phyloP scores from a whole-genome alignment of 352 stramenopile genomes.

The Globisporangium mamillatum region DNA sequence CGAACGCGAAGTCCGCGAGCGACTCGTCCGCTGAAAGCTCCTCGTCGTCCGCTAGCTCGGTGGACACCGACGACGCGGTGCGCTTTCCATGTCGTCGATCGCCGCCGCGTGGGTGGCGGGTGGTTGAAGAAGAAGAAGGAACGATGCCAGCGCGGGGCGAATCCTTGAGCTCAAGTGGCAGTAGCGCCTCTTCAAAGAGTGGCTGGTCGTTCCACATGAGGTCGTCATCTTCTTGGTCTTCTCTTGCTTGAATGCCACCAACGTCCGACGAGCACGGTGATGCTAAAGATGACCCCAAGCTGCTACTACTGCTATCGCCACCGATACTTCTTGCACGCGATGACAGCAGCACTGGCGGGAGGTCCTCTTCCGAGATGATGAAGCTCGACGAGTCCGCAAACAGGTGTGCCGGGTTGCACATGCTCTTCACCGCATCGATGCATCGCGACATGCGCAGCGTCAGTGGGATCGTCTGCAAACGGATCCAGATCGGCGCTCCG shows the following conservation, averaged over 20 bases:
- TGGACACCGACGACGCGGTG: conserved; percentile 14
- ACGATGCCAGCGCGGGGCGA: background rate
- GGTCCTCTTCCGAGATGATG: conserved; percentile 65
- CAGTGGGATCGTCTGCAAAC: conserved; percentile 53
- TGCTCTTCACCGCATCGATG: conserved; percentile 64
- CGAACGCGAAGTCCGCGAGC: conserved; percentile 69
- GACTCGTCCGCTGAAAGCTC: conserved; percentile 34
- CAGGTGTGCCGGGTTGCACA: conserved; percentile 32
- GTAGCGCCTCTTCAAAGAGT: conserved; percentile 13
- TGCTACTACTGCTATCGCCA: conserved; percentile 4
- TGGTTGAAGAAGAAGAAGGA: background rate
- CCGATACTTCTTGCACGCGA: conserved; percentile 8
- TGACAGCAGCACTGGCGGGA: conserved; percentile 34
- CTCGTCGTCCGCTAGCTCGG: conserved; percentile 17
- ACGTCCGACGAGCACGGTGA: background rate
- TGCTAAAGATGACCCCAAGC: conserved; percentile 1
- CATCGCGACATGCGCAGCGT: conserved; percentile 76
- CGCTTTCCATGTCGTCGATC: conserved; percentile 10
- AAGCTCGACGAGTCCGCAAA: conserved; percentile 79
- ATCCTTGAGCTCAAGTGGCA: conserved; percentile 59
- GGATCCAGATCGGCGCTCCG: conserved; percentile 42
- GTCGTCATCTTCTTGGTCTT: background rate
- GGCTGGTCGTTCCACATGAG: conserved; percentile 4
- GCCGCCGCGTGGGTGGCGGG: background rate
- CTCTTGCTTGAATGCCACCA: background rate